phyloP scores from a whole-genome alignment of 768 basidiomycete genomes.

The Paxillus involutus region DNA sequence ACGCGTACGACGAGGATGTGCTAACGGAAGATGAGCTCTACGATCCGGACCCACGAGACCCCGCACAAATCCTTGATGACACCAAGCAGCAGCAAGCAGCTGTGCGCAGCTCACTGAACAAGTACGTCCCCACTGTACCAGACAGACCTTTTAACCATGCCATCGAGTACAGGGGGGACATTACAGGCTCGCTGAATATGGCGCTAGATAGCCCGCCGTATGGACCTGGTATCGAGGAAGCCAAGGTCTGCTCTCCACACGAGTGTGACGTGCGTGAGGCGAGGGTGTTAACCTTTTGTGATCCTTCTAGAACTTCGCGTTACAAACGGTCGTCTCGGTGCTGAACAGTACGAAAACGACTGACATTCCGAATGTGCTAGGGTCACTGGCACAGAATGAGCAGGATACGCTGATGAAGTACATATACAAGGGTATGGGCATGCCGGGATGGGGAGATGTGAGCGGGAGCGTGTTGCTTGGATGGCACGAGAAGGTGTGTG shows the following conservation, averaged over 20 bases:
- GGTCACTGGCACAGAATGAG: conserved; percentile 64
- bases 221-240: conserved; percentile 82
- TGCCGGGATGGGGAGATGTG: conserved; percentile 58
- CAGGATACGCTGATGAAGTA: conserved; percentile 97
- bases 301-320: conserved; percentile 61
- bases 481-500: conserved; percentile 91
- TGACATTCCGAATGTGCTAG: conserved; percentile 78
- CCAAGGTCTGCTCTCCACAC: conserved; percentile 60
- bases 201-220: conserved; percentile 87
- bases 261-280: background rate
- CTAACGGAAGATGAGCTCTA: conserved; percentile 84
- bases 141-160: background rate
- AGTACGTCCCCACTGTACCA: conserved; percentile 44
- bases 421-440: conserved; percentile 93
- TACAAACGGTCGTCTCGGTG: conserved; percentile 80
- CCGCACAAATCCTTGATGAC: conserved; percentile 70
- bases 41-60: conserved; percentile 79
- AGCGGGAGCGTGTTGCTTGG: conserved; percentile 65
- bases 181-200: conserved; percentile 64
- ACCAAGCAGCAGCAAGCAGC: conserved; percentile 71
- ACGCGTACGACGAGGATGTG: conserved; percentile 89
- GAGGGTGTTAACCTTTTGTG: background rate
- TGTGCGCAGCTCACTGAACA: conserved; percentile 73
- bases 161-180: conserved; percentile 61
- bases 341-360: conserved; percentile 92